phyloP scores from a whole-genome alignment of 306 rosid species.

The Malus sylvestris region DNA sequence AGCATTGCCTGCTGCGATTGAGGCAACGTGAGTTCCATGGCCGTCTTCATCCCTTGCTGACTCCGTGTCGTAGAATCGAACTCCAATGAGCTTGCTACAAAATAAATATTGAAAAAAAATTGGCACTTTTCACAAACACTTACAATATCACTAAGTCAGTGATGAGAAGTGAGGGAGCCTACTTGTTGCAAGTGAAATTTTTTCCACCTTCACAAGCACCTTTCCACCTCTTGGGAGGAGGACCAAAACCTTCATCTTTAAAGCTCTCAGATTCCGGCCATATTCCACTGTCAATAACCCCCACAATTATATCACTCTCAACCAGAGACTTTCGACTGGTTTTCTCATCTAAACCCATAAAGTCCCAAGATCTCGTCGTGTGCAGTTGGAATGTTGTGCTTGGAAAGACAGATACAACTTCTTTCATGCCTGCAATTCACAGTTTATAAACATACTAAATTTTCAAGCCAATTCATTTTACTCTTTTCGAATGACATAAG shows the following conservation, averaged over 20 bases:
- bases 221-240: conserved; percentile 25
- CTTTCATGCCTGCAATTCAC: conserved; percentile 6
- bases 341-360: conserved; percentile 7
- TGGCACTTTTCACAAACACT: neutral
- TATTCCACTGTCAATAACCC: conserved; percentile 26
- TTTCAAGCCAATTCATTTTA: neutral
- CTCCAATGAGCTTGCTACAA: conserved; percentile 25
- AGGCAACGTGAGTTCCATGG: conserved; percentile 29
- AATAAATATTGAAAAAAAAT: neutral
- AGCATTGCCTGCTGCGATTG: conserved; percentile 20
- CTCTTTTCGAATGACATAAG: neutral
- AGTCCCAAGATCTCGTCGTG: conserved; percentile 41
- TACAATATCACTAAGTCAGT: neutral
- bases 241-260: conserved; percentile 17
- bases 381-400: conserved; percentile 7
- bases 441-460: neutral
- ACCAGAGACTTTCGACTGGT: neutral
- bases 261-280: conserved; percentile 31
- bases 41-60: conserved; percentile 19
- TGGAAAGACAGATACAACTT: conserved; percentile 26
- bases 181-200: conserved; percentile 32
- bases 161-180: neutral
- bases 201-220: conserved; percentile 22
- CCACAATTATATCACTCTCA: conserved; percentile 23
- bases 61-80: neutral